Conservation (phyloP, 768 basidiomycete genomes). For the Suillus alpinus region DNA sequence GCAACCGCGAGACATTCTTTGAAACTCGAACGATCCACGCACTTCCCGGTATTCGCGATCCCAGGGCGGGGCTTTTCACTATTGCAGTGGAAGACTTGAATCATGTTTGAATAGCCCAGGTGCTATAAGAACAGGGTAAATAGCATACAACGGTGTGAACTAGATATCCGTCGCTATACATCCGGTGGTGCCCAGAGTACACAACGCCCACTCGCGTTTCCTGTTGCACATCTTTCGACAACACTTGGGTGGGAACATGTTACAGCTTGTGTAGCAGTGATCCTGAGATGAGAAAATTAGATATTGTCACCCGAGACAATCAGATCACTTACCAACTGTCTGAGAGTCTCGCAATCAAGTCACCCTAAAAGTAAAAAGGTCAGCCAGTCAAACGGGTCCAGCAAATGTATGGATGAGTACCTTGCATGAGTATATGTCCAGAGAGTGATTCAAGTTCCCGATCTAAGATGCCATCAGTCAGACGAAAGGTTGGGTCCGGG, state of each 20-base stretch:
- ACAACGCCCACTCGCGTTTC: conserved; percentile 78
- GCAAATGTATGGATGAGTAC: conserved; percentile 29
- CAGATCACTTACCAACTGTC: conserved; percentile 50
- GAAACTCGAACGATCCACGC: not conserved
- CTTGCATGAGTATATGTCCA: conserved; percentile 74
- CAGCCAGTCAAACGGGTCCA: not conserved
- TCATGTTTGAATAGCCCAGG: not conserved
- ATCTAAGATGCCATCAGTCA: conserved; percentile 40
- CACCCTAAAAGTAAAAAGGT: conserved; percentile 46
- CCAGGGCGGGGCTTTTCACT: not conserved
- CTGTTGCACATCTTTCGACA: conserved; percentile 71
- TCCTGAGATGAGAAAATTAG: conserved; percentile 37
- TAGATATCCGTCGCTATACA: conserved; percentile 5
- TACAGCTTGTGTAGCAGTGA: conserved; percentile 87
- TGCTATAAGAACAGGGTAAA: not conserved
- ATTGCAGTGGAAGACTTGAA: not conserved
- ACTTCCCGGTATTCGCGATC: not conserved
- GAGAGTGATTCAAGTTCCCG: conserved; percentile 74
- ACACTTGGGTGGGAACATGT: conserved; percentile 80
- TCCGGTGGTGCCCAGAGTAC: conserved; percentile 67
- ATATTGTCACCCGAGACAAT: not conserved
- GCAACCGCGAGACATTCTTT: not conserved
- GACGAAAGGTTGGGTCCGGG: not conserved
- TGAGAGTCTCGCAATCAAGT: conserved; percentile 59
- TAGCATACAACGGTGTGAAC: not conserved